Base-by-base conservation (phyloP, 306 rosid species). In the Gleditsia sinensis region DNA sequence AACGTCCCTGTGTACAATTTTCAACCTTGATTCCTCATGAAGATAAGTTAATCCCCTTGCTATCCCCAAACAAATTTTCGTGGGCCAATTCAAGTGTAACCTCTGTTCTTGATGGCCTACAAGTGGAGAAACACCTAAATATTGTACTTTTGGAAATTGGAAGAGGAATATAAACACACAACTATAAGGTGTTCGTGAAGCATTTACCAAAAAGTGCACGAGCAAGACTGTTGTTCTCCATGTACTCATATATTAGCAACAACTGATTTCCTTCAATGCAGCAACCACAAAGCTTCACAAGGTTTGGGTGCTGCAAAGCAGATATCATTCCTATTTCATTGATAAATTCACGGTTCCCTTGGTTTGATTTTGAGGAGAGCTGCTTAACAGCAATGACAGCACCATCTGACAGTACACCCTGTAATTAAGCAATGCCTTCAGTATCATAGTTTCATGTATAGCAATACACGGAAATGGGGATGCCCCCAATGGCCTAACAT, bases 241-340 rank as follows among this genome's bases (percentile, higher is more conserved):
- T 56, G 86, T 90, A 93, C 67, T 93, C 98, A 39, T 93, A 93
- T 49, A 93, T 40, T 5, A 93, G 82, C 58, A 90, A 72, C 74
- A 93, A 72, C 66, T 90, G 90, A 51, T 89, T 87, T 75, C 92
- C 97, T 75, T 90, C 98, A 9, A 93, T 84, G 67, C 98, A 93
- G 50, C 95, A 93, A 5, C 97, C 98, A 69, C 74, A 87, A 40
- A 88, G 94, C 80, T 71, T 84, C 72, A 92, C 94, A 33, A 92
- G 98, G 67, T 87, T 81, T 39, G 98, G 98, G 56, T 92, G 96
- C 70, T 85, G 98, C 82, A 90, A 77, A 37, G 91, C 94, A 72
- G 94, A 92, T 72, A 90, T 90, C 96, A 90, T 85, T 74, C 94
- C 98, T 28, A 88, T 88, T 86, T 90, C 98, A 3, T 78, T 87